These are phyloP conservation scores for Asterophora parasitica DNA, from an alignment of 768 basidiomycete species.

Conservation along the genomic window DNA sequence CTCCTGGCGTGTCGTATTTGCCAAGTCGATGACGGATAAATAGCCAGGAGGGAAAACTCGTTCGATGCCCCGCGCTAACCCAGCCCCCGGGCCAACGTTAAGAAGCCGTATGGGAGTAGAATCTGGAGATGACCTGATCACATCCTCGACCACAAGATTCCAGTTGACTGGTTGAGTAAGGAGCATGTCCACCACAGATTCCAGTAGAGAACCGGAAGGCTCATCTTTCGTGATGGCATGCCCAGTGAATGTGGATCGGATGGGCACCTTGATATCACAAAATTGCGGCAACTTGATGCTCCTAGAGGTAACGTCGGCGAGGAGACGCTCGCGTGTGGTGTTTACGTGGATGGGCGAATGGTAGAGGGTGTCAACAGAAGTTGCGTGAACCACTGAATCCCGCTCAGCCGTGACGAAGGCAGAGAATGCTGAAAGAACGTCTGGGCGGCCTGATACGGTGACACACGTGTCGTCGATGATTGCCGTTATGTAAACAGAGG, in stretches of 20 bases:
- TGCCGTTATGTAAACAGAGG: constrained; percentile 44
- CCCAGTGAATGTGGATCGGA: constrained; percentile 45
- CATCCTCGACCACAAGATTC: constrained; percentile 35
- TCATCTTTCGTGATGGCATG: constrained; percentile 23
- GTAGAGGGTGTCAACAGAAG: constrained; percentile 48
- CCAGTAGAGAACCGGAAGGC: constrained; percentile 29
- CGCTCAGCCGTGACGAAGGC: constrained; percentile 25
- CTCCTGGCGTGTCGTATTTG: constrained; percentile 6
- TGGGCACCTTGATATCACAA: constrained; percentile 39
- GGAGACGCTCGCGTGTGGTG: constrained; percentile 33
- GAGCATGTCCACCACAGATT: constrained; percentile 44
- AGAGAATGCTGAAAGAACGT: constrained; percentile 41
- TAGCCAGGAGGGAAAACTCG: constrained; percentile 22
- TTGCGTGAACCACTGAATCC: constrained; percentile 33
- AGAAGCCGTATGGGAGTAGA: constrained; percentile 30
- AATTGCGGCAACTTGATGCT: constrained; percentile 48
- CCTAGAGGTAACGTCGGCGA: constrained; percentile 39
- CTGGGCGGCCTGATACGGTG: constrained; percentile 57
- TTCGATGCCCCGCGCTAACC: constrained; percentile 35
- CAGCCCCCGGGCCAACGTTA: constrained; percentile 46
- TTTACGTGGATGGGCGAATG: constrained; percentile 35
- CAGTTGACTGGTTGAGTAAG: constrained; percentile 50
- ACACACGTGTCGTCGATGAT: constrained; percentile 42
- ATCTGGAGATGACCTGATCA: constrained; percentile 19
- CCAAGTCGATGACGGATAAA: constrained; percentile 19